A percentile compares a stretch with the other conserved stretches of the same genome.
Evolutionary conservation across 768 basidiomycete species (phyloP).

Genomic region (Phanerochaete sordida): DNA sequence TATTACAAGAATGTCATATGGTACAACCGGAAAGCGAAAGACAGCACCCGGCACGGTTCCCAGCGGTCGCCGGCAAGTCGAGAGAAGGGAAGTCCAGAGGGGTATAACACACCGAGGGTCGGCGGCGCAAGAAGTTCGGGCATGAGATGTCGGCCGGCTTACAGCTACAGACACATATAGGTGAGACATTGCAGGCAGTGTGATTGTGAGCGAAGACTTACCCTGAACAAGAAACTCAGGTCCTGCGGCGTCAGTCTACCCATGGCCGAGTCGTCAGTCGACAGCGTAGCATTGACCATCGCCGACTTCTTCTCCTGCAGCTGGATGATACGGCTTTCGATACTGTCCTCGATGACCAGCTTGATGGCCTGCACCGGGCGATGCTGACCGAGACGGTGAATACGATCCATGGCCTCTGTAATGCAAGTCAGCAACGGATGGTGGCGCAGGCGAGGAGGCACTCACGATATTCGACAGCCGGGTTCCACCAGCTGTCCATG

Average conservation of each 20-base stretch:
- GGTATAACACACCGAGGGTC: neutral
- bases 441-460: constrained; percentile 10
- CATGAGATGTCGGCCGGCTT: neutral
- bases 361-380: constrained; percentile 93
- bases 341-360: constrained; percentile 92
- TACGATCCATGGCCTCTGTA: constrained; percentile 94
- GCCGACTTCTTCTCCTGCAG: constrained; percentile 97
- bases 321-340: constrained; percentile 94
- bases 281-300: constrained; percentile 88
- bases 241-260: constrained; percentile 88
- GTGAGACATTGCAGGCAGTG: too few relatives aligned
- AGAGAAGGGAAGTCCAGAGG: neutral
- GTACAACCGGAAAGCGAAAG: too few relatives aligned
- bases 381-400: constrained; percentile 93
- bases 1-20: too few relatives aligned
- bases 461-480: constrained; percentile 89
- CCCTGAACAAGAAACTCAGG: constrained; percentile 44
- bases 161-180: neutral
- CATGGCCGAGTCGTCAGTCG: constrained; percentile 86
- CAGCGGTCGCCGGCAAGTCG: neutral
- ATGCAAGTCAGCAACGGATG: neutral
- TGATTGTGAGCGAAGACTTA: constrained; percentile 20
- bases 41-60: too few relatives aligned
- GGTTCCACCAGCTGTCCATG: constrained; percentile 99
- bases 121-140: neutral